Evolutionary conservation across 192 early-diverging fungal species (phyloP).

Genomic region (Backusella morwellensis): DNA sequence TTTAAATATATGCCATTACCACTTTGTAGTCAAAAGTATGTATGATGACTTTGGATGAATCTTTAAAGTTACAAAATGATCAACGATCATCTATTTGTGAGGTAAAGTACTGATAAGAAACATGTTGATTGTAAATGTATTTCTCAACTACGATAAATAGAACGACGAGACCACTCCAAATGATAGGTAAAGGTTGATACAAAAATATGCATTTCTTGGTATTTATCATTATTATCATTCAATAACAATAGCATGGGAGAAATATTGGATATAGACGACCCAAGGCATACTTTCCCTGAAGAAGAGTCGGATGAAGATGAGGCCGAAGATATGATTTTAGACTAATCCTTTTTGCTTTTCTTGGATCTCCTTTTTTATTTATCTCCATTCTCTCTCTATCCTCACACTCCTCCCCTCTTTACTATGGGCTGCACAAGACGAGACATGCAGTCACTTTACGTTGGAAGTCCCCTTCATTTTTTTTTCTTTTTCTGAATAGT

Average conservation of each 20-base stretch:
- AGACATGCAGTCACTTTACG: not conserved
- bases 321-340: not conserved
- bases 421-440: not conserved
- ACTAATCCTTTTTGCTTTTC: not conserved
- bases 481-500: slow-evolving; percentile 14
- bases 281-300: slow-evolving; percentile 5
- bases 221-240: not conserved
- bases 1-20: not conserved
- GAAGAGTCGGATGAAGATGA: slow-evolving; percentile 16
- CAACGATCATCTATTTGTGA: not conserved
- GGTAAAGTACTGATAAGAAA: not conserved
- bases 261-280: not conserved
- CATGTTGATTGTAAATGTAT: not conserved
- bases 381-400: not conserved
- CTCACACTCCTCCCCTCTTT: not conserved
- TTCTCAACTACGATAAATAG: not conserved
- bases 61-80: slow-evolving; percentile 10
- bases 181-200: not conserved
- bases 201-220: not conserved
- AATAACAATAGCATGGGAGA: slow-evolving; percentile 5
- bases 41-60: slow-evolving; percentile 23
- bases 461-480: not conserved
- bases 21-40: slow-evolving; percentile 10
- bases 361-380: not conserved
- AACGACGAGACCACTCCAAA: not conserved